A percentile compares a stretch with the other conserved stretches of the same genome.
Evolutionary conservation across 2,329 filamentous ascomycete species (phyloP).

Genomic region (Colletotrichum coccodes): DNA sequence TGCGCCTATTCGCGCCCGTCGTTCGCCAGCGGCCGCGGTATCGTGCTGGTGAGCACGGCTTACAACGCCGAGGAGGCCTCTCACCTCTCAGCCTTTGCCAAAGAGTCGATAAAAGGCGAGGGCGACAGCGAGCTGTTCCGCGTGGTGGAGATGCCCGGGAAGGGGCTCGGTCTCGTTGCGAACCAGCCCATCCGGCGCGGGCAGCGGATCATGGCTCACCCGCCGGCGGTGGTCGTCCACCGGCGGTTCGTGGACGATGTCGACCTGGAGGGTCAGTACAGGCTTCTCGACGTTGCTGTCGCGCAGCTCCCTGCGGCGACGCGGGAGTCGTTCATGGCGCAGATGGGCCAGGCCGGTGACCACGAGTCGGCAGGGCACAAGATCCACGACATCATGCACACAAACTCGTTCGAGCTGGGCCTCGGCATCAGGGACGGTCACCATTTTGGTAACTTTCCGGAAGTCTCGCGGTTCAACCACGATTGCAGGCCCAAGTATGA

Average conservation of each 20-base stretch:
- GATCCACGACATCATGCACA: conserved; percentile 41
- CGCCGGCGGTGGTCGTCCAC: conserved; percentile 42
- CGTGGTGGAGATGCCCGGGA: conserved; percentile 38
- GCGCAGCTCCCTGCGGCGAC: conserved; percentile 37
- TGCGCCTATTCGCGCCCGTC: conserved; percentile 48
- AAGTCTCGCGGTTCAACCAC: conserved; percentile 44
- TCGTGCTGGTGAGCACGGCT: conserved; percentile 49
- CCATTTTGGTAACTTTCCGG: conserved; percentile 37
- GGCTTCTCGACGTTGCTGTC: conserved; percentile 40
- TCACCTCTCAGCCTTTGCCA: conserved; percentile 11
- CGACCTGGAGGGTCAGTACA: conserved; percentile 36
- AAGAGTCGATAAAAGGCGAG: neutral
- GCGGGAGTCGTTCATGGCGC: conserved; percentile 35
- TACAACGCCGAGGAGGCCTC: conserved; percentile 29
- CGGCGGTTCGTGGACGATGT: conserved; percentile 34
- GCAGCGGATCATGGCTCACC: conserved; percentile 43
- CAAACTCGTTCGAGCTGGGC: conserved; percentile 45
- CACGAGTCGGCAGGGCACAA: conserved; percentile 37
- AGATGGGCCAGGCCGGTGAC: conserved; percentile 37
- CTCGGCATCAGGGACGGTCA: conserved; percentile 33
- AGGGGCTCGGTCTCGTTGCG: conserved; percentile 45
- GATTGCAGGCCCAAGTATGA: conserved; percentile 47
- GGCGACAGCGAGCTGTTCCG: conserved; percentile 12
- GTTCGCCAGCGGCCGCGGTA: conserved; percentile 49
- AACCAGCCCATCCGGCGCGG: conserved; percentile 41